phyloP scores from a whole-genome alignment of 805 yeast genomes.

The Metschnikowia lachancei region DNA sequence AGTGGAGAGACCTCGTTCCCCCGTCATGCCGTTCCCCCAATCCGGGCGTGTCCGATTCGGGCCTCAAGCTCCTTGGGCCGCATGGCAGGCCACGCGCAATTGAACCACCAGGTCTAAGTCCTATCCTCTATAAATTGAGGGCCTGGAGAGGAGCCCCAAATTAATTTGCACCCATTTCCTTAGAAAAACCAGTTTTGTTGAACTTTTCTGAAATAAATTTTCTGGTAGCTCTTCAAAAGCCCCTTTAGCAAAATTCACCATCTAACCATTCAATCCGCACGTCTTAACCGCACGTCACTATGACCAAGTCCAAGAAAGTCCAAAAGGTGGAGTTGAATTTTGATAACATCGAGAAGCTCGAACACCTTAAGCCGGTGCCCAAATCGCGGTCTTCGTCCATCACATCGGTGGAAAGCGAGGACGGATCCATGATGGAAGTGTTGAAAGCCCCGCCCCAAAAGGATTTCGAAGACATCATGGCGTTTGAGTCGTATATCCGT shows the following conservation, averaged over 20 bases:
- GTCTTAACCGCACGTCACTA: not conserved
- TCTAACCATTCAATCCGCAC: not conserved
- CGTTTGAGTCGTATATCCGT: constrained; percentile 61
- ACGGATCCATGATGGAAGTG: constrained; percentile 25
- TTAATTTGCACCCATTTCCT: constrained; percentile 5
- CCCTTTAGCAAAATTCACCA: not conserved
- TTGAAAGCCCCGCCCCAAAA: constrained; percentile 42
- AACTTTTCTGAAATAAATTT: no score
- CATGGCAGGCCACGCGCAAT: no score
- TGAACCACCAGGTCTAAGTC: no score
- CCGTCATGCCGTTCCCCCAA: no score
- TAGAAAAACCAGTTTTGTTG: no score
- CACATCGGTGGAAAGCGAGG: constrained; percentile 36
- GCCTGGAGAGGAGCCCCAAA: not conserved
- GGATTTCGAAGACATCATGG: constrained; percentile 59
- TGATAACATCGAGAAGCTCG: constrained; percentile 38
- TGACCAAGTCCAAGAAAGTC: constrained; percentile 30
- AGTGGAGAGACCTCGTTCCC: constrained; percentile 18
- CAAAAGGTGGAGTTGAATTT: constrained; percentile 30
- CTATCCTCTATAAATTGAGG: constrained; percentile 3
- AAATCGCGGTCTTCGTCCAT: constrained; percentile 39
- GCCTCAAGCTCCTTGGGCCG: no score
- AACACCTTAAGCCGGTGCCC: constrained; percentile 39
- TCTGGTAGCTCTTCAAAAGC: no score
- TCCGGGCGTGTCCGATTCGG: no score